Evolutionary conservation across 2,329 filamentous ascomycete genomes (phyloP).

Genomic region (Aureobasidium lini): DNA sequence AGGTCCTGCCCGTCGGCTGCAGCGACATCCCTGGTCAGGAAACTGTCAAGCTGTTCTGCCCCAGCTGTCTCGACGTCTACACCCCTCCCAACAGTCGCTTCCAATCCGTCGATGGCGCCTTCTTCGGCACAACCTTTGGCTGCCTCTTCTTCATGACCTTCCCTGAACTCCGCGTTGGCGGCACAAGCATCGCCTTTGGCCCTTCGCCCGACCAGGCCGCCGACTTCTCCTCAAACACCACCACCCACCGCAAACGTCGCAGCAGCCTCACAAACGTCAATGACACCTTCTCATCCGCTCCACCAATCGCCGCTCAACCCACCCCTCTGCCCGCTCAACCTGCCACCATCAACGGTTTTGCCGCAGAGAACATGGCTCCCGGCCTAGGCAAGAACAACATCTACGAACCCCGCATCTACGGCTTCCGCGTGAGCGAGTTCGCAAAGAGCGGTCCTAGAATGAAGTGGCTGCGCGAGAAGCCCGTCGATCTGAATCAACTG

Average conservation of each 20-base stretch:
- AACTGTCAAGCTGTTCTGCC: conserved; percentile 97
- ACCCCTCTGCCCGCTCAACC: conserved; percentile 38
- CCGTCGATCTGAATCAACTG: conserved; percentile 69
- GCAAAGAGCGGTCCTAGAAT: conserved; percentile 87
- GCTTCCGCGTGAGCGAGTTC: conserved; percentile 87
- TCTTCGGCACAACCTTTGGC: conserved; percentile 96
- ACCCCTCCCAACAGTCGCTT: conserved; percentile 95
- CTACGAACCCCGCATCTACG: conserved; percentile 94
- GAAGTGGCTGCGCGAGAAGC: conserved; percentile 89
- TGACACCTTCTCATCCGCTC: conserved; percentile 14
- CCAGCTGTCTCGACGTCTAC: conserved; percentile 93
- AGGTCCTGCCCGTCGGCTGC: conserved; percentile 85
- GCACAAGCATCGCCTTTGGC: conserved; percentile 18
- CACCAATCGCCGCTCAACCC: conserved; percentile 16
- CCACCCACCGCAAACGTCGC: conserved; percentile 14
- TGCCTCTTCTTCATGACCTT: conserved; percentile 98
- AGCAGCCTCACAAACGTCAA: conserved; percentile 16
- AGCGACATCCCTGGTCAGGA: conserved; percentile 94
- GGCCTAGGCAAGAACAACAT: conserved; percentile 75
- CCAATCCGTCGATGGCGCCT: conserved; percentile 93
- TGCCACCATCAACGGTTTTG: conserved; percentile 70
- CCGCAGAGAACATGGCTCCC: conserved; percentile 78
- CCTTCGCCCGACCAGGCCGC: conserved; percentile 15
- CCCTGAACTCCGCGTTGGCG: conserved; percentile 79
- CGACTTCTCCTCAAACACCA: conserved; percentile 2